Evolutionary conservation across 2,329 filamentous ascomycete genomes (phyloP).

Genomic region (Phialophora macrospora): DNA sequence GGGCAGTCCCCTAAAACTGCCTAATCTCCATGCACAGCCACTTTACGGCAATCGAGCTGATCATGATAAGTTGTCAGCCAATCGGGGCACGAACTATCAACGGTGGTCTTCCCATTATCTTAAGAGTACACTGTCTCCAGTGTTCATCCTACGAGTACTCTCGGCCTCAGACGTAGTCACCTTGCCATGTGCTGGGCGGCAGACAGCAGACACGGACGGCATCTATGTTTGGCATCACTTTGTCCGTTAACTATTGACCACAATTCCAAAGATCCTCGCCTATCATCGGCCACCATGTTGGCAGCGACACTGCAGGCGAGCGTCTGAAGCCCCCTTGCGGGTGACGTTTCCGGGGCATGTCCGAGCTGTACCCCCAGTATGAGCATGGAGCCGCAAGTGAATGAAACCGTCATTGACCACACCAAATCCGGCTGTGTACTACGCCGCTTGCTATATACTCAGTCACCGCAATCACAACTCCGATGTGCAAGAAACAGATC

Average conservation of each 20-base stretch:
- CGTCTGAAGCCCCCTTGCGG: neutral
- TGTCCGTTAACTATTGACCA: neutral
- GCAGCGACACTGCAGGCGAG: neutral
- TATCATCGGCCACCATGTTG: neutral
- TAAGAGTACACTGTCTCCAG: neutral
- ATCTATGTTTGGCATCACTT: neutral
- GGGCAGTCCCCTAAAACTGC: constrained; percentile 2
- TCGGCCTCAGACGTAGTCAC: too few relatives aligned
- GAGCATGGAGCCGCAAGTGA: neutral
- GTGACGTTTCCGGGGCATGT: neutral
- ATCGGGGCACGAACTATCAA: neutral
- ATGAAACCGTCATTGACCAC: constrained; percentile 3
- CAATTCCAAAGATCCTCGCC: neutral
- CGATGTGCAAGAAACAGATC: neutral
- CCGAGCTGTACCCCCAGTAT: neutral
- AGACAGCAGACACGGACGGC: neutral
- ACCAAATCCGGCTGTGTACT: neutral
- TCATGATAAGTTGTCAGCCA: constrained; percentile 1
- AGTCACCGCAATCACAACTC: neutral
- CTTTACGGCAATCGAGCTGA: neutral
- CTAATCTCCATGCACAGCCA: constrained; percentile 3
- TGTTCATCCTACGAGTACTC: neutral
- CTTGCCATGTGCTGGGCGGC: neutral
- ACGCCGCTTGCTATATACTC: neutral
- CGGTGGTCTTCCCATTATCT: neutral